A percentile compares a stretch with the other conserved stretches of the same genome.
Conservation (phyloP, 1,284 basidiomycete genomes). For the Neolentinus lepideus region DNA sequence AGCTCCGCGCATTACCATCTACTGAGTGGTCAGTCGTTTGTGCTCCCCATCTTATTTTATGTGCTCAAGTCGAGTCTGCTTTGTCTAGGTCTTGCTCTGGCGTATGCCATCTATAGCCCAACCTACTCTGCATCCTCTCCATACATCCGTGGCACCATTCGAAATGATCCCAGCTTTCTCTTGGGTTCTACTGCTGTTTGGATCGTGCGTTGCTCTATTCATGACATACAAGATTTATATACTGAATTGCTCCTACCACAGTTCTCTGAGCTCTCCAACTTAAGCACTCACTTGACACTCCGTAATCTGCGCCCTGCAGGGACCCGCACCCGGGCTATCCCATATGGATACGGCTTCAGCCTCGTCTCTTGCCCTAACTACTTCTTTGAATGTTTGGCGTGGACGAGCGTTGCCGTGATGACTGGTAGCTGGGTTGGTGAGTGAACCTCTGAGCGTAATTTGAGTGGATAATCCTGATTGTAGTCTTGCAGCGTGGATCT, state of each 20-base stretch:
- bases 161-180: slow-evolving; percentile 66
- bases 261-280: slow-evolving; percentile 87
- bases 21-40: slow-evolving; percentile 50
- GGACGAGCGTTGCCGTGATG: slow-evolving; percentile 72
- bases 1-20: slow-evolving; percentile 89
- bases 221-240: background rate
- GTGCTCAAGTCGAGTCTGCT: background rate
- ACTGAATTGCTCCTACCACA: slow-evolving; percentile 21
- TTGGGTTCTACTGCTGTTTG: slow-evolving; percentile 63
- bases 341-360: slow-evolving; percentile 83
- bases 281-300: slow-evolving; percentile 78
- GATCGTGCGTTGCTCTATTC: slow-evolving; percentile 47
- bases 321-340: slow-evolving; percentile 77
- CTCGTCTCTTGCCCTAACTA: slow-evolving; percentile 92
- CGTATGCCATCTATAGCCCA: slow-evolving; percentile 76
- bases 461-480: background rate
- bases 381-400: slow-evolving; percentile 83
- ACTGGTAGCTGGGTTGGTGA: slow-evolving; percentile 75
- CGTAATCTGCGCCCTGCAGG: slow-evolving; percentile 80
- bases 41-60: slow-evolving; percentile 2
- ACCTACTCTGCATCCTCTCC: slow-evolving; percentile 53
- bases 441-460: slow-evolving; percentile 18
- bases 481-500: slow-evolving; percentile 52
- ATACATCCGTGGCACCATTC: slow-evolving; percentile 61
- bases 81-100: slow-evolving; percentile 55